Evolutionary conservation across 805 yeast species (phyloP).

Genomic region (Jamesozyma jinghongensis): DNA sequence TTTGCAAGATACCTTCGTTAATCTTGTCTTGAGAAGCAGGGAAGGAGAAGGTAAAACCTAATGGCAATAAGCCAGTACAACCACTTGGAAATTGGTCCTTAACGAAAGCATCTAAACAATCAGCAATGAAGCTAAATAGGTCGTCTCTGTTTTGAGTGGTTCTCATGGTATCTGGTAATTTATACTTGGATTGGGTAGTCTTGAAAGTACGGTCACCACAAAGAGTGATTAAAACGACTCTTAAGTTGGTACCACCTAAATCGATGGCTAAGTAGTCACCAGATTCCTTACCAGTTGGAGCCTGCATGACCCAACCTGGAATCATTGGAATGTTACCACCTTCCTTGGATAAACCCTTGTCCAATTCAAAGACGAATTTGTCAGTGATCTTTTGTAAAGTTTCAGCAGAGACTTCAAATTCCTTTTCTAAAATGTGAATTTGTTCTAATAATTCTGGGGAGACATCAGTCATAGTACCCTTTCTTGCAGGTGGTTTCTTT

Average conservation of each 20-base stretch:
- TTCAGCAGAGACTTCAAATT: slow-evolving; percentile 53
- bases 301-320: slow-evolving; percentile 93
- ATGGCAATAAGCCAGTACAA: slow-evolving; percentile 49
- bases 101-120: slow-evolving; percentile 62
- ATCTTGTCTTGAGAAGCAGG: slow-evolving; percentile 80
- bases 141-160: slow-evolving; percentile 61
- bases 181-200: slow-evolving; percentile 76
- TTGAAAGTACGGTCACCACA: slow-evolving; percentile 80
- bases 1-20: slow-evolving; percentile 77
- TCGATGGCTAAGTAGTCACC: slow-evolving; percentile 92
- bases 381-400: slow-evolving; percentile 57
- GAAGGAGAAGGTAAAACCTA: slow-evolving; percentile 93
- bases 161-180: slow-evolving; percentile 69
- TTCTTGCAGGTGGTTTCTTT: slow-evolving; percentile 71
- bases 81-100: slow-evolving; percentile 63
- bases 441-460: slow-evolving; percentile 54
- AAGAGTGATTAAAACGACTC: slow-evolving; percentile 81
- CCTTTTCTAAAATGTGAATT: slow-evolving; percentile 46
- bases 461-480: slow-evolving; percentile 57
- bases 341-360: slow-evolving; percentile 63
- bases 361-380: slow-evolving; percentile 71
- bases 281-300: slow-evolving; percentile 83
- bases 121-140: slow-evolving; percentile 81
- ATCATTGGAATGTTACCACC: slow-evolving; percentile 95
- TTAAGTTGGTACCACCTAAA: slow-evolving; percentile 93